Base-by-base conservation (phyloP, 2,329 filamentous ascomycete species). In the Paraphoma sp. region DNA sequence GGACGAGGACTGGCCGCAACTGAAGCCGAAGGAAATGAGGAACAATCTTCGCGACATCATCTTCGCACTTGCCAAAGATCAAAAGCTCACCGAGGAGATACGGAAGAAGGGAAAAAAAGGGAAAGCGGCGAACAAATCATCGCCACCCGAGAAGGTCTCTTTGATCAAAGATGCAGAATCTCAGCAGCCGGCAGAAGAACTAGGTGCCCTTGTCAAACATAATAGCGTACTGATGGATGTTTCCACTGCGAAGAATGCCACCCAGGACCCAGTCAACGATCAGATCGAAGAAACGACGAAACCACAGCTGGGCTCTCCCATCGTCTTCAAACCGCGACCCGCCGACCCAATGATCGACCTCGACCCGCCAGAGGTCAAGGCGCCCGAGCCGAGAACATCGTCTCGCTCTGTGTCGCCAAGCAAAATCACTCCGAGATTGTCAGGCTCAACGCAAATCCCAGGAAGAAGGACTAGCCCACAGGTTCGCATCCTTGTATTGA, bases 1-100 rank as follows among this genome's bases (percentile, higher is more conserved):
- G 3, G 61, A 80, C 1, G 73, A 73, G 17, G 83, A 87, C 53
- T 88, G 86, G 82, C 80, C 80, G n/a, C 74, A 79, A 31, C 78
- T 86, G 60, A 73, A 81, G 48, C 80, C 86, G 0, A 82, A 84
- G 0, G 71, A 82, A 8, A 84, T 94, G 68, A 87, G 93, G 18
- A 76, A 76, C 33, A 79, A 85, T 5, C 86, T 96, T 42, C 87
- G 92, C 30, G 74, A 86, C 0, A 82, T 89, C 40, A 81, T 97
- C 0, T 83, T 92, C 48, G 60, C 77, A 0, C 80, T 94, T 86
- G 61, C 89, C 90, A 64, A 80, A 83, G 55, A 60, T 9, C 67
- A 68, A 30, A 45, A 60, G 17, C 45, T 52, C n/a, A 51, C 51
- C 1, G 53, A 57, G 11, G 60, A 56, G 33, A 56, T 46, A 6